Evolutionary conservation across 306 rosid genomes (phyloP), one percentile per base, ranked within the genome.

Genomic region (Cicer pinnatifidum): DNA sequence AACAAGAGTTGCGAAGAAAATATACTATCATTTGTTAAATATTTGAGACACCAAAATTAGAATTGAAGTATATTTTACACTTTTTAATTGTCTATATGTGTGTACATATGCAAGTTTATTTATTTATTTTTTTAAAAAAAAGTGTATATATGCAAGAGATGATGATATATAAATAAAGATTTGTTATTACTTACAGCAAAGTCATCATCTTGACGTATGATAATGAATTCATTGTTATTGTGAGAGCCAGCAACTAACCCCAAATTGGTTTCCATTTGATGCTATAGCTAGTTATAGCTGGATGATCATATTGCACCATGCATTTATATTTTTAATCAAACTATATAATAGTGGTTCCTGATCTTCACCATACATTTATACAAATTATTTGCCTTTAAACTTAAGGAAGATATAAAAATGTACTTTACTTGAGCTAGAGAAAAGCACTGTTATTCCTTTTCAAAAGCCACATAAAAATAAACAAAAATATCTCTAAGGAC

Each of bases 161-260:
- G 19, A 3, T n/a, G 13, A 6, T 10, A 12, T 58, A 13, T 58
- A 11, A 11, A 58, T 28, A 58, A 6, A 33, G 5, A 33, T 6
- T 35, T 43, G 11, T 46, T 11, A 28, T 9, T 44, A 67, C 81
- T 88, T 77, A 89, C 91, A 37, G 63, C 61, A 79, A 82, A 83
- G 11, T 89, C 81, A 9, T 70, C 83, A 58, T 89, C 85, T 57
- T 82, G 85, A 65, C 73, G 82, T 67, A 88, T 83, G 76, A 90
- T 86, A 11, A 88, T 79, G 77, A 88, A 73, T 45, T 90, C 91
- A 52, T 88, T 90, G 53, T 82, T 70, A 72, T 80, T 83, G 78
- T 81, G 96, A 54, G 96, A 90, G 56, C 96, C 91, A 11, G 88
- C 93, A 15, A 90, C 91, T 63, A 90, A 75, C 57, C 91, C 88